These are phyloP conservation scores for Dictyostelium capitatum DNA, from an alignment of 78 protist species.

Conservation along the genomic window DNA sequence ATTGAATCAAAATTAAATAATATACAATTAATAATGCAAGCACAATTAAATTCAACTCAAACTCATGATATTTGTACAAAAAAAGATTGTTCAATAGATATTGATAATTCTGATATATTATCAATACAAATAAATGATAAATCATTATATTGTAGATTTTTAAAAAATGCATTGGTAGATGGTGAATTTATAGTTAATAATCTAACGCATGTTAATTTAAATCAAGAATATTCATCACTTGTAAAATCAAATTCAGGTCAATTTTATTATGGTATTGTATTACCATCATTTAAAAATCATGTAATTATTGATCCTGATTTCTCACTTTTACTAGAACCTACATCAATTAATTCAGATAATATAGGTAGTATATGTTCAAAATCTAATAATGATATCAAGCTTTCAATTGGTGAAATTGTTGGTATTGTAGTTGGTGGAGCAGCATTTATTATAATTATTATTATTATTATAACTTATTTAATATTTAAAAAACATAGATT, in stretches of 20 bases:
- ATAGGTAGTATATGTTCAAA: neutral
- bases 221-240: neutral
- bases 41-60: neutral
- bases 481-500: neutral
- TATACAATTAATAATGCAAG: neutral
- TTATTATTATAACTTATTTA: neutral
- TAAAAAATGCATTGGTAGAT: neutral
- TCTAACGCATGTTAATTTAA: neutral
- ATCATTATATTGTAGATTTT: conserved; percentile 43
- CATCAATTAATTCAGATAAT: neutral
- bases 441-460: neutral
- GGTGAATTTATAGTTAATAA: neutral
- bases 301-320: neutral
- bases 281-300: neutral
- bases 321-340: neutral
- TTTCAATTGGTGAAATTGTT: neutral
- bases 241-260: neutral
- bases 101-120: neutral
- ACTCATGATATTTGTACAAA: neutral
- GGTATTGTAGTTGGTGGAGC: conserved; percentile 12
- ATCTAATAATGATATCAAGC: neutral
- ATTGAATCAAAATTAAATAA: neutral
- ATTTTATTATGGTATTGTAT: neutral
- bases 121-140: neutral
- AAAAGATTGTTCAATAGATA: neutral